phyloP scores from a whole-genome alignment of 305 asterid species.

The Fraxinus greggii region DNA sequence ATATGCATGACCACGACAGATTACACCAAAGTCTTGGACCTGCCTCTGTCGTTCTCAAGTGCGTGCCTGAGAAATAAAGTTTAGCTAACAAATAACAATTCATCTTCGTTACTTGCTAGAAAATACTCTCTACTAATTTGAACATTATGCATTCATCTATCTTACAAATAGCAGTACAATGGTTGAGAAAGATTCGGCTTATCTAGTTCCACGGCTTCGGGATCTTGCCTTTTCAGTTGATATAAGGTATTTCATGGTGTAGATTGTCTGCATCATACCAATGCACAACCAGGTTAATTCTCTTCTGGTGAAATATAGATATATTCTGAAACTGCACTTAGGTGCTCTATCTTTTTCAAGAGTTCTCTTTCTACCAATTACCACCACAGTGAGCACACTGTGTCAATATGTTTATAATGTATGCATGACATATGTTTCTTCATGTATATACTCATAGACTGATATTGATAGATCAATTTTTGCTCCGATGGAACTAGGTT shows the following conservation, averaged over 20 bases:
- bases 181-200: constrained; percentile 73
- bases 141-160: constrained; percentile 12
- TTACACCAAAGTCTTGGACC: constrained; percentile 97
- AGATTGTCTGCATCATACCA: constrained; percentile 12
- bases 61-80: constrained; percentile 29
- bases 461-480: background rate
- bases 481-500: background rate
- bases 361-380: background rate
- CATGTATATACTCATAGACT: background rate
- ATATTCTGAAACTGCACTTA: background rate
- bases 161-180: constrained; percentile 57
- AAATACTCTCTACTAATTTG: constrained; percentile 6
- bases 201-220: constrained; percentile 83
- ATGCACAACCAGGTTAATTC: background rate
- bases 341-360: background rate
- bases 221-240: constrained; percentile 95
- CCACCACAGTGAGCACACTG: background rate
- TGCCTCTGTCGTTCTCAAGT: constrained; percentile 86
- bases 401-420: background rate
- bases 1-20: constrained; percentile 74
- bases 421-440: background rate
- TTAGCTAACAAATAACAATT: background rate
- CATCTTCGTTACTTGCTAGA: constrained; percentile 7
- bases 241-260: constrained; percentile 49
- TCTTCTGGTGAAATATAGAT: background rate